Conservation (phyloP, 2,329 filamentous ascomycete genomes). For the Tetracladium maxilliforme region DNA sequence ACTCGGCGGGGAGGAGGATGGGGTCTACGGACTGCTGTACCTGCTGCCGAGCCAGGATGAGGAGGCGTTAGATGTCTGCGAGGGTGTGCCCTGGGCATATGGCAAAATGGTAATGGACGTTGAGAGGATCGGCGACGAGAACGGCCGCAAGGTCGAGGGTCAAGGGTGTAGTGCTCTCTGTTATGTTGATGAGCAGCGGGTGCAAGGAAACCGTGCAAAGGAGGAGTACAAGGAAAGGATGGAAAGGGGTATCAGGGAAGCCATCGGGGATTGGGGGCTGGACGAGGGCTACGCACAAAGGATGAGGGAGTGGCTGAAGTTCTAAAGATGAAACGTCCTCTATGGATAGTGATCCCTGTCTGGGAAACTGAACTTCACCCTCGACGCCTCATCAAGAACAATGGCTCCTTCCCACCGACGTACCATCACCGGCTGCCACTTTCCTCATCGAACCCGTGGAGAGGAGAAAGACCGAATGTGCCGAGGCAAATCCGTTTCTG, state of each 20-base stretch:
- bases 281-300: conserved; percentile 36
- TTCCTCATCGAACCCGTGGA: no score
- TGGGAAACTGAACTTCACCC: no score
- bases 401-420: no score
- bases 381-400: no score
- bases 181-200: conserved; percentile 38
- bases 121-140: conserved; percentile 15
- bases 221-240: conserved; percentile 48
- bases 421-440: no score
- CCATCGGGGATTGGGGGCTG: conserved; percentile 33
- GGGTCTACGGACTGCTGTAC: conserved; percentile 45
- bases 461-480: no score
- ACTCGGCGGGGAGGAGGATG: conserved; percentile 10
- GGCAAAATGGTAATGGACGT: conserved; percentile 32
- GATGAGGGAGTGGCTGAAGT: no score
- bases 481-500: no score
- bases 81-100: conserved; percentile 49
- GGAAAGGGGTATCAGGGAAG: conserved; percentile 48
- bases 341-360: no score
- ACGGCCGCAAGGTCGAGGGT: conserved; percentile 2
- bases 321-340: no score
- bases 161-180: not conserved
- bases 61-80: conserved; percentile 33
- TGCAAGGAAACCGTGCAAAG: conserved; percentile 22
- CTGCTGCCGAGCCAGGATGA: conserved; percentile 33